Percentiles rank a stretch among this genome's conserved stretches.
phyloP scores from a whole-genome alignment of 371 early-diverging fungal species.

The Mucor indicus region DNA sequence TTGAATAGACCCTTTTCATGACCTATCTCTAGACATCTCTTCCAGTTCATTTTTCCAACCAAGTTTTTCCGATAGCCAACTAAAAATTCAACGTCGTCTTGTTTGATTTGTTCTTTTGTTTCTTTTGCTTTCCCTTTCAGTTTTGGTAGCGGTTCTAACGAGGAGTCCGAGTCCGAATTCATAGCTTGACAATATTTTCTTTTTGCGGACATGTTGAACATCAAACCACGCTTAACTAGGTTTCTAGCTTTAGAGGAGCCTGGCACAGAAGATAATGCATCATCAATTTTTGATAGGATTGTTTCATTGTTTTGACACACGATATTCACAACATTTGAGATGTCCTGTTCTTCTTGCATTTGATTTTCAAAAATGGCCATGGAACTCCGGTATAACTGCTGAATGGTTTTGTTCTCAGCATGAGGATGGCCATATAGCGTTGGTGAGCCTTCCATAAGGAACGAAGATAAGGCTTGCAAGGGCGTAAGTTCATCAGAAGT shows the following conservation, averaged over 20 bases:
- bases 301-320: slow-evolving; percentile 1
- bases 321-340: neutral
- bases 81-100: slow-evolving; percentile 10
- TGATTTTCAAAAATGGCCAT: neutral
- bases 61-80: slow-evolving; percentile 3
- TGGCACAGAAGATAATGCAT: neutral
- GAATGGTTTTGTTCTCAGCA: slow-evolving; percentile 4
- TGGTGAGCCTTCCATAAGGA: slow-evolving; percentile 4
- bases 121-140: slow-evolving; percentile 1
- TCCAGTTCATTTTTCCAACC: slow-evolving; percentile 8
- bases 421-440: slow-evolving; percentile 4
- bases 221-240: neutral
- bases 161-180: slow-evolving; percentile 10
- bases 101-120: neutral
- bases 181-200: slow-evolving; percentile 3
- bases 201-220: slow-evolving; percentile 3
- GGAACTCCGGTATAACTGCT: neutral
- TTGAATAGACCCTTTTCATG: slow-evolving; percentile 3
- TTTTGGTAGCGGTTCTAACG: slow-evolving; percentile 3
- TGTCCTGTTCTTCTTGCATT: neutral
- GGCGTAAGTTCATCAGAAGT: slow-evolving; percentile 2
- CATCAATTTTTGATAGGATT: neutral
- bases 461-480: slow-evolving; percentile 6
- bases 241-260: neutral
- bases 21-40: slow-evolving; percentile 6